Conservation (phyloP, 441 rosid species). For the Jatropha multifida region DNA sequence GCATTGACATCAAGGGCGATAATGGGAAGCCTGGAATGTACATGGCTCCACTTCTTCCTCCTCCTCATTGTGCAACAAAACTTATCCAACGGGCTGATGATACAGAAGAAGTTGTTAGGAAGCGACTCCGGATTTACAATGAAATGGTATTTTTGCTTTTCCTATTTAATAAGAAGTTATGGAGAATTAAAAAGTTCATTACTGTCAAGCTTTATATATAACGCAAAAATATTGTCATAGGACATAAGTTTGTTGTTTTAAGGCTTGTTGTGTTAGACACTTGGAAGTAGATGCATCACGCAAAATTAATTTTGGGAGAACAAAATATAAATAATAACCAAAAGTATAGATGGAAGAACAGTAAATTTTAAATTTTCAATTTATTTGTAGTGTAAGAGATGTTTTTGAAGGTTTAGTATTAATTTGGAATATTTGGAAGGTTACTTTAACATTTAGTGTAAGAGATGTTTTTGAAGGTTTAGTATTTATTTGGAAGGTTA, state of each 20-base stretch:
- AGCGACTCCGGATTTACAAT: constrained; percentile 73
- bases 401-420: too few species aligned
- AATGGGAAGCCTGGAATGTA: constrained; percentile 73
- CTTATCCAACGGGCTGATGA: constrained; percentile 88
- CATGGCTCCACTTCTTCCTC: constrained; percentile 97
- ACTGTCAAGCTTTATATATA: not conserved
- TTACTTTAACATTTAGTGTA: too few species aligned
- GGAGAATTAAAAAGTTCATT: not conserved
- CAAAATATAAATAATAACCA: not conserved
- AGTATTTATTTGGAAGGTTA: too few species aligned
- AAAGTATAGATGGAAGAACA: not conserved
- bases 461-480: too few species aligned
- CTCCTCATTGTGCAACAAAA: constrained; percentile 73
- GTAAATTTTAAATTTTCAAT: not conserved
- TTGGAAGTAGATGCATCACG: not conserved
- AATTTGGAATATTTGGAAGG: too few species aligned
- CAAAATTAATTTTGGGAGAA: not conserved
- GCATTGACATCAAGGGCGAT: constrained; percentile 81
- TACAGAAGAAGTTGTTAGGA: constrained; percentile 87
- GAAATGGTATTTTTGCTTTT: constrained; percentile 48
- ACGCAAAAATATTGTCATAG: too few species aligned
- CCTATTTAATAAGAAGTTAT: not conserved
- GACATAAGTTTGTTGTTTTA: not conserved
- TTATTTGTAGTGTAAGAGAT: not conserved
- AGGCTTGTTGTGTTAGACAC: not conserved